These are phyloP conservation scores for Tetragonia tetragonoides DNA, from an alignment of 148 eudicot species.

Conservation along the genomic window DNA sequence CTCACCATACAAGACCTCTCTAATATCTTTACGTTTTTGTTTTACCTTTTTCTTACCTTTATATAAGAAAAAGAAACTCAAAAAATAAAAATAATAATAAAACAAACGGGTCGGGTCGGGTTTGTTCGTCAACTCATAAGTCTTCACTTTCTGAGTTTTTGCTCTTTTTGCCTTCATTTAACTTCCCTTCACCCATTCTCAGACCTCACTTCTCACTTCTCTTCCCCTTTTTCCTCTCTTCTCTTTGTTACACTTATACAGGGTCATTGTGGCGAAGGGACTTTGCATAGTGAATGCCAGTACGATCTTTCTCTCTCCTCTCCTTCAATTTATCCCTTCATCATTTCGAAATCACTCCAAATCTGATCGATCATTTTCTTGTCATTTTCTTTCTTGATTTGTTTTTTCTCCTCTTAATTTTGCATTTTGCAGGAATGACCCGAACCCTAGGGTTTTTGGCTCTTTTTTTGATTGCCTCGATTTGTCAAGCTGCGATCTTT, in stretches of 20 bases:
- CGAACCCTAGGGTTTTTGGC: slow-evolving; percentile 45
- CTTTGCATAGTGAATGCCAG: slow-evolving; percentile 11
- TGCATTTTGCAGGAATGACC: slow-evolving; percentile 47
- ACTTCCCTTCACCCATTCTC: not conserved
- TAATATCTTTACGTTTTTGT: no score
- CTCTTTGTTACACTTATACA: not conserved
- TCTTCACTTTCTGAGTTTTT: slow-evolving; percentile 16
- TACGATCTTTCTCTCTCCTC: slow-evolving; percentile 25
- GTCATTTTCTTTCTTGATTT: not conserved
- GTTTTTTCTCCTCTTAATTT: slow-evolving; percentile 4
- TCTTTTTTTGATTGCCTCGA: slow-evolving; percentile 38
- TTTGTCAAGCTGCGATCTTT: slow-evolving; percentile 57
- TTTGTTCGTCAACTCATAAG: slow-evolving; percentile 27
- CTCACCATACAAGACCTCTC: no score
- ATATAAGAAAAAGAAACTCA: no score
- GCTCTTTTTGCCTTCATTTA: not conserved
- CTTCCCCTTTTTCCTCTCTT: not conserved
- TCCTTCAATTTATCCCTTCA: not conserved
- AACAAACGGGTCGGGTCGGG: not conserved
- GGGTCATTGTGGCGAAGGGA: not conserved
- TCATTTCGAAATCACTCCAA: not conserved
- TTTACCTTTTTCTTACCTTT: no score
- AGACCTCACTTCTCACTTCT: not conserved
- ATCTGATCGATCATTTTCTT: not conserved
- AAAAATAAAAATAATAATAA: no score